A percentile compares a stretch with the other conserved stretches of the same genome.
These are phyloP conservation scores for Didymella arachidicola DNA, from an alignment of 2,329 filamentous ascomycete species.

Conservation along the genomic window DNA sequence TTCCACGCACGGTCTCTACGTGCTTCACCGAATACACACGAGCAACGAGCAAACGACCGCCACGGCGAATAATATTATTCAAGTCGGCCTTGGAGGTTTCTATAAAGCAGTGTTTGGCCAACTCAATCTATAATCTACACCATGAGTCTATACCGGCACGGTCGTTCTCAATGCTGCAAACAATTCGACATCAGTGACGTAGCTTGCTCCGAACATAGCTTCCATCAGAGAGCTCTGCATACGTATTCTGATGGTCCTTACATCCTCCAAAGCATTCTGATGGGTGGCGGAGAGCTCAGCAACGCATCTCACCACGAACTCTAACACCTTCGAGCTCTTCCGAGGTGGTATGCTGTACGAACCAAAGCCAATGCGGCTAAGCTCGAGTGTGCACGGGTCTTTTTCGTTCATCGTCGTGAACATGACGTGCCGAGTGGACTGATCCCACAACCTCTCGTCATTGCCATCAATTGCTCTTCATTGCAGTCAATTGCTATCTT, in stretches of 20 bases:
- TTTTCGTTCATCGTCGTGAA: conserved; percentile 20
- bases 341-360: conserved; percentile 6
- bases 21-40: neutral
- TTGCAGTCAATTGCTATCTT: conserved; percentile 45
- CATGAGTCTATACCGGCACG: neutral
- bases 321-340: neutral
- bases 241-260: neutral
- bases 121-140: no score
- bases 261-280: neutral
- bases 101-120: no score
- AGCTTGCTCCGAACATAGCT: conserved; percentile 10
- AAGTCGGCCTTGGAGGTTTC: no score
- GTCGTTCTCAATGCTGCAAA: neutral
- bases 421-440: conserved; percentile 21
- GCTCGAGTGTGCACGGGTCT: conserved; percentile 11
- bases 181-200: conserved; percentile 14
- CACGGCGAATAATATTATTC: neutral
- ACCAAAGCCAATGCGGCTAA: conserved; percentile 19
- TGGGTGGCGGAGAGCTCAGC: neutral
- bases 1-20: conserved; percentile 10
- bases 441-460: conserved; percentile 15
- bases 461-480: conserved; percentile 44
- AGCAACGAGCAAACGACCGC: conserved; percentile 5
- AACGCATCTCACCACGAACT: neutral
- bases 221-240: conserved; percentile 3